Percentiles rank a stretch among this genome's conserved stretches.
Conservation (phyloP, 2,329 filamentous ascomycete genomes). For the Periglandula ipomoeae region DNA sequence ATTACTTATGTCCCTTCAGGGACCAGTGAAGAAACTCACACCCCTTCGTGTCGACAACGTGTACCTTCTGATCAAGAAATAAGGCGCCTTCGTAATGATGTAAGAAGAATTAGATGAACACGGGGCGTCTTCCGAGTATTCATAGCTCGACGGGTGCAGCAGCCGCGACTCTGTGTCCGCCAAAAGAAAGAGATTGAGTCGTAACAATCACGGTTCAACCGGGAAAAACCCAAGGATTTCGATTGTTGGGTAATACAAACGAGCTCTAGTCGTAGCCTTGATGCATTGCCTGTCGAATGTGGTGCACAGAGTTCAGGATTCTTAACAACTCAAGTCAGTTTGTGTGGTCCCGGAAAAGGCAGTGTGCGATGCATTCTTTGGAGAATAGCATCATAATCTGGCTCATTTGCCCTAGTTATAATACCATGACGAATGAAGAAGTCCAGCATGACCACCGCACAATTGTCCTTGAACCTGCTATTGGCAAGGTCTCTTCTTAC, state of each 20-base stretch:
- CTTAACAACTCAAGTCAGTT: slow-evolving; percentile 21
- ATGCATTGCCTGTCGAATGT: background rate
- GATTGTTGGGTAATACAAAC: no score
- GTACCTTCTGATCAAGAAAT: slow-evolving; percentile 86
- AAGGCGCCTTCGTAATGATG: background rate
- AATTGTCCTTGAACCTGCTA: slow-evolving; percentile 89
- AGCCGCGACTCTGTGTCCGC: no score
- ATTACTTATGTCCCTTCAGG: slow-evolving; percentile 79
- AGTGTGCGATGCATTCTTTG: slow-evolving; percentile 67
- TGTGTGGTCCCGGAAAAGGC: slow-evolving; percentile 66
- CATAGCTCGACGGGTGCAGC: background rate
- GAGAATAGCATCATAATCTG: slow-evolving; percentile 66
- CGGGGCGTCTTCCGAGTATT: background rate
- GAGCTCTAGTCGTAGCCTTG: background rate
- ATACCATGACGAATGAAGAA: slow-evolving; percentile 85
- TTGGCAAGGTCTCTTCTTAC: slow-evolving; percentile 58
- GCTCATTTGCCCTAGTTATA: slow-evolving; percentile 69
- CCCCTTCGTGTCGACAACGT: slow-evolving; percentile 86
- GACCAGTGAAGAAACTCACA: slow-evolving; percentile 91
- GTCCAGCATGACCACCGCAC: slow-evolving; percentile 72
- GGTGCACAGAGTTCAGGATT: background rate
- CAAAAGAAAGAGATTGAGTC: no score
- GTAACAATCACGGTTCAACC: no score
- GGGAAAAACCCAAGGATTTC: no score
- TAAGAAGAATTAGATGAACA: background rate